Evolutionary conservation across 805 yeast genomes (phyloP), one percentile per base, ranked within the genome.

Genomic region (Starmerella ratchasimensis): DNA sequence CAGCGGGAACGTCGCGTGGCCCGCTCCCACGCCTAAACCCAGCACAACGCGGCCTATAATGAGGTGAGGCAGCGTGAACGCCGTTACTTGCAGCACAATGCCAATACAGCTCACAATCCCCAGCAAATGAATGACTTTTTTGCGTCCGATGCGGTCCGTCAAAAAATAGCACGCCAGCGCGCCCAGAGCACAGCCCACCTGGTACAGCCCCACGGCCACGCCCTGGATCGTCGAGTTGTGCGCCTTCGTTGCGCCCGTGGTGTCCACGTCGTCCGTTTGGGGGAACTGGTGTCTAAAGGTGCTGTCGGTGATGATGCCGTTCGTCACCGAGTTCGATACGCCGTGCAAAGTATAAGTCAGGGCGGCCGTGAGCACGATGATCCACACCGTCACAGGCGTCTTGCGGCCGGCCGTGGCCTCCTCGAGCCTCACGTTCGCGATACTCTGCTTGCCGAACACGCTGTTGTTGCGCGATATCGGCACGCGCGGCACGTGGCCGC

Each of bases 251-350:
- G 18, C 31, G 1, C 41, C 51, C 0, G 39, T 17, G 3, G 52
- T 39, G 16, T 39, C 17, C n/a, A 37, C 21, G 1, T 50, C 46
- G 25, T 54, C 50, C n/a, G 44, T 41, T 18, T 36, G 30, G 3
- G 58, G 57, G 39, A 54, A 54, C n/a, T 38, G 44, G 3, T 32
- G 13, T 13, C 39, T 21, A 24, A 53, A 54, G 1, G 48, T 36
- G 10, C 41, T 30, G 31, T 48, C 34, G 1, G 54, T 45, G 7
- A 54, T 39, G 7, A 54, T 37, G 4, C 54, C 53, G 33, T 57
- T 69, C 75, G 76, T 73, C 34, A 77, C 67, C 49, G 83, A 82
- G 57, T 78, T 84, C 51, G 76, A 79, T 48, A 75, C 76, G 34
- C 88, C 86, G 22, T 51, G 55, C 27, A 46, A 30, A 5, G 46